These are phyloP conservation scores for Limtongozyma cylindracea DNA, from an alignment of 805 yeast species.

Conservation along the genomic window DNA sequence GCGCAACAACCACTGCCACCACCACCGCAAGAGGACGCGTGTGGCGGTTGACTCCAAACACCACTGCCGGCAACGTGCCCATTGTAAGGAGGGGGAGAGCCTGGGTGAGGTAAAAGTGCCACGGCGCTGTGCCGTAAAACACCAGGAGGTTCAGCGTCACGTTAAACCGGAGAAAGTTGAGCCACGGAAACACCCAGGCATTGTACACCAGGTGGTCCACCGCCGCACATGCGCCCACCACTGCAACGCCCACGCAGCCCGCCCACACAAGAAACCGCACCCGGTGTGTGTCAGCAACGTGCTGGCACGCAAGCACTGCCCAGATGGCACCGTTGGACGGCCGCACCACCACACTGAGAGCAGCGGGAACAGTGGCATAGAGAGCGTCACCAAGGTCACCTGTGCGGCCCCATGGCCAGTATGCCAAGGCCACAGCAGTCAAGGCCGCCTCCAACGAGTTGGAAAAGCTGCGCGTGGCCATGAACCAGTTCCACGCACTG, in stretches of 20 bases:
- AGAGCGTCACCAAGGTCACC: conserved; percentile 11
- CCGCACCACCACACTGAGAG: conserved; percentile 41
- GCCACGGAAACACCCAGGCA: conserved; percentile 27
- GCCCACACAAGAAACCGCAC: too few species aligned
- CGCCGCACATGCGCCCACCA: too few species aligned
- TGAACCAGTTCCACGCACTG: conserved; percentile 65
- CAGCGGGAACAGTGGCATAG: conserved; percentile 30
- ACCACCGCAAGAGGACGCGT: too few species aligned
- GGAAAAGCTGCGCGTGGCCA: conserved; percentile 62
- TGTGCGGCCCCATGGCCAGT: conserved; percentile 40
- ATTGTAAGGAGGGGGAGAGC: conserved; percentile 58
- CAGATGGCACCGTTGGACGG: conserved; percentile 46
- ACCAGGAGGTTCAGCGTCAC: conserved; percentile 44
- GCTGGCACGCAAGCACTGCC: not conserved
- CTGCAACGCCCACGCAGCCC: too few species aligned
- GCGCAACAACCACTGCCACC: too few species aligned
- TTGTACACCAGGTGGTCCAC: conserved; percentile 42
- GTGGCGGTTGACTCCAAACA: conserved; percentile 1
- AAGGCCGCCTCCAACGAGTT: conserved; percentile 59
- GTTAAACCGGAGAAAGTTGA: conserved; percentile 56
- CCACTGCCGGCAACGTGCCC: conserved; percentile 30
- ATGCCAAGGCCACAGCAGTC: conserved; percentile 36
- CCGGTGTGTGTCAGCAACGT: too few species aligned
- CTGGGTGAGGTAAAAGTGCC: conserved; percentile 68
- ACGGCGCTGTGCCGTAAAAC: conserved; percentile 68